Conservation (phyloP, 495 filamentous ascomycete species). For the Tuber calosporum region DNA sequence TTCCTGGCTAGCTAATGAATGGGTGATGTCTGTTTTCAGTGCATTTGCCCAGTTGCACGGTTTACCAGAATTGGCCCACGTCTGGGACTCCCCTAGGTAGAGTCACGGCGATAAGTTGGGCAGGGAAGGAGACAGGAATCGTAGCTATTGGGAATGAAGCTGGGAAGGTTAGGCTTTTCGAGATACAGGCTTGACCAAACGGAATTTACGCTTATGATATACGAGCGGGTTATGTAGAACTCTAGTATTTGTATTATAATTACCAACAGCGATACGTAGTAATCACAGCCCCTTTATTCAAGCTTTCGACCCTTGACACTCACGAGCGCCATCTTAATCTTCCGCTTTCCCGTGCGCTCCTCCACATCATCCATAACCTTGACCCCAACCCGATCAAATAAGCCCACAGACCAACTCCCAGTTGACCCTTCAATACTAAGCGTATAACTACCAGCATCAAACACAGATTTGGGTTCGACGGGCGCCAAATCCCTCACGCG, state of each 20-base stretch:
- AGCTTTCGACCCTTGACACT: constrained; percentile 21
- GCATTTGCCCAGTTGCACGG: constrained; percentile 83
- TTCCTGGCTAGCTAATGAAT: not conserved
- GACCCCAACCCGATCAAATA: constrained; percentile 86
- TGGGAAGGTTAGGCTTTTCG: constrained; percentile 80
- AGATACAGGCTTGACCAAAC: constrained; percentile 53
- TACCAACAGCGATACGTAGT: not conserved
- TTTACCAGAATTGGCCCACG: constrained; percentile 96
- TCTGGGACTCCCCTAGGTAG: constrained; percentile 78
- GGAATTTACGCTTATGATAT: not conserved
- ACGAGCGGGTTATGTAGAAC: not conserved
- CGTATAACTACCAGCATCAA: constrained; percentile 75
- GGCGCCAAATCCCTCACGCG: constrained; percentile 68
- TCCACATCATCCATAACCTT: constrained; percentile 87
- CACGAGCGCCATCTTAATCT: constrained; percentile 64
- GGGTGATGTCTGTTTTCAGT: constrained; percentile 46
- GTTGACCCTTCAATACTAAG: constrained; percentile 50
- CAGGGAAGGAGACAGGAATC: constrained; percentile 57
- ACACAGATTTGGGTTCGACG: constrained; percentile 65
- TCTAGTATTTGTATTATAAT: not conserved
- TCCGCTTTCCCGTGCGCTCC: constrained; percentile 87
- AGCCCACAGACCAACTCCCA: constrained; percentile 56
- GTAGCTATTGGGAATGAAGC: constrained; percentile 79
- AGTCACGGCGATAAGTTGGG: constrained; percentile 71
- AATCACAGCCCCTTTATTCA: not conserved